Conservation (phyloP, 2,329 filamentous ascomycete genomes). For the Tolypocladium ovalisporum region DNA sequence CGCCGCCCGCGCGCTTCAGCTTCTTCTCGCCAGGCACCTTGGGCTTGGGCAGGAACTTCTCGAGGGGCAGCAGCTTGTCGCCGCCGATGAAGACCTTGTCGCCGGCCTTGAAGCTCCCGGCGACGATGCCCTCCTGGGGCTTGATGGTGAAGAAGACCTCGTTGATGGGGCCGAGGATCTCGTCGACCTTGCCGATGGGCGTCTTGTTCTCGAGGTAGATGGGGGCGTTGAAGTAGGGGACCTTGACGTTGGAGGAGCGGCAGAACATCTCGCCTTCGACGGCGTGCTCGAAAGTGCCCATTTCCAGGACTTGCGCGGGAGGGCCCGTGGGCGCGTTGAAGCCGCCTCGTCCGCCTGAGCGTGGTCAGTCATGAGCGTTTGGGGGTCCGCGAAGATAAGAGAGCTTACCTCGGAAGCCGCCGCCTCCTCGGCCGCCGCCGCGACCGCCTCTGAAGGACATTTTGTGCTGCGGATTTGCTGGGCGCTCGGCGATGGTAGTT, state of each 20-base stretch:
- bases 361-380: neutral
- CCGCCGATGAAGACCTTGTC: slow-evolving; percentile 95
- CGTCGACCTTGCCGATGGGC: slow-evolving; percentile 90
- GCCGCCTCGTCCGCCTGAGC: slow-evolving; percentile 10
- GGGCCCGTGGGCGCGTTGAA: slow-evolving; percentile 7
- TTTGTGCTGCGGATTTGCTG: slow-evolving; percentile 1
- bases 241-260: slow-evolving; percentile 87
- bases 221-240: slow-evolving; percentile 97
- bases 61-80: slow-evolving; percentile 89
- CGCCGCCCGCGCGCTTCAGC: slow-evolving; percentile 49
- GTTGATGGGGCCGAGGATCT: slow-evolving; percentile 94
- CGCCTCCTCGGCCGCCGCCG: slow-evolving; percentile 9
- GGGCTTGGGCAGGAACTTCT: slow-evolving; percentile 93
- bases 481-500: neutral
- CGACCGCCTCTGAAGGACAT: slow-evolving; percentile 12
- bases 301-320: slow-evolving; percentile 41
- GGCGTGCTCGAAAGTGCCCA: slow-evolving; percentile 89
- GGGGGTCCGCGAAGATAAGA: neutral
- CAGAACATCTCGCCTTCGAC: slow-evolving; percentile 98
- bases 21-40: slow-evolving; percentile 60
- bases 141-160: slow-evolving; percentile 98
- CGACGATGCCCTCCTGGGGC: slow-evolving; percentile 91
- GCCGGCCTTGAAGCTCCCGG: slow-evolving; percentile 85
- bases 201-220: slow-evolving; percentile 99
- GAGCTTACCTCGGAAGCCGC: slow-evolving; percentile 8